Evolutionary conservation across 192 early-diverging fungal species (phyloP), one percentile per base, ranked within the genome.

Genomic region (Entophlyctis luteolus): DNA sequence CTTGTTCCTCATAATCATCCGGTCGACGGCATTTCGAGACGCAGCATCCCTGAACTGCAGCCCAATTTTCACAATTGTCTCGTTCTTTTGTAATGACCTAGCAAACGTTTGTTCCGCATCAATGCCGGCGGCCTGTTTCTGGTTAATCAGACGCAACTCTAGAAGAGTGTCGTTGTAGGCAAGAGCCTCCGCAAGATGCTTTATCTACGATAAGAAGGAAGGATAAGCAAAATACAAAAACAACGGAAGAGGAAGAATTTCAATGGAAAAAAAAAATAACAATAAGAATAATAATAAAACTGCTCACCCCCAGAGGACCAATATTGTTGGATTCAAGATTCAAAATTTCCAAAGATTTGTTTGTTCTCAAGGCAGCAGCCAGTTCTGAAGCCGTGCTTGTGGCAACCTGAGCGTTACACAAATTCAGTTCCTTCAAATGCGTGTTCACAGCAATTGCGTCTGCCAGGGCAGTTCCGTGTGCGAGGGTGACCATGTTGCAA

Each of bases 91-190:
- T 27, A 83, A 31, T 18, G 81, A 65, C 25, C 49, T 52, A 10
- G 79, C 72, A 55, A 83, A 75, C 0, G 65, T 59, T 60, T 81
- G 75, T 55, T 83, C 81, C 8, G 81, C 81, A 38, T 83, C 81
- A 37, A 69, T 81, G 36, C 81, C 81, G n/a, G 72, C 48, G 3
- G 72, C 67, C 18, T 53, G 29, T 16, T 72, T 70, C 65, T 83
- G 81, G 50, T 81, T 65, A 16, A 31, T 49, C 29, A 83, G 62
- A 23, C 66, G 57, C 33, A 83, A 52, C 32, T 83, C 77, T 62
- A 56, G 42, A 23, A 83, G 55, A 8, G 58, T 50, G n/a, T 35
- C 34, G 69, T 83, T 81, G 32, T 20, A 28, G 20, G 63, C 68
- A 4, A 83, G 73, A 49, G 60, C 34, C 29, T 76, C 71, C 28